Conservation (phyloP, 2,329 filamentous ascomycete species). For the Sarocladium oryzae region DNA sequence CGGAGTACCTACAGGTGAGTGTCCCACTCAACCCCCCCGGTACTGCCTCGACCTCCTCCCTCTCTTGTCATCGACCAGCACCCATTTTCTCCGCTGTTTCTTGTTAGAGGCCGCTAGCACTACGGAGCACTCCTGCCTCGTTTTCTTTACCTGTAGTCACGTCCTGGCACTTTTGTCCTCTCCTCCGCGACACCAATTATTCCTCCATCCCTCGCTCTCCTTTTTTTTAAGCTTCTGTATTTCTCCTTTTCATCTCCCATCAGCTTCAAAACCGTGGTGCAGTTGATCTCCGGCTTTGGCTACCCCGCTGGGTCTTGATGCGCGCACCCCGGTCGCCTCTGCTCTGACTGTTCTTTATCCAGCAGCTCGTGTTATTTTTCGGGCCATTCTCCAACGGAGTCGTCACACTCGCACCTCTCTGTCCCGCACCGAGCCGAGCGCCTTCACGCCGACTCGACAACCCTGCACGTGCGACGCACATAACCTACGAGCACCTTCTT, state of each 20-base stretch:
- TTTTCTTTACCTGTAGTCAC: background rate
- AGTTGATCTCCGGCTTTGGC: background rate
- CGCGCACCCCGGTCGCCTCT: background rate
- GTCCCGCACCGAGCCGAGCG: conserved; percentile 6
- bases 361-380: background rate
- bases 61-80: background rate
- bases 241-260: background rate
- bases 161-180: background rate
- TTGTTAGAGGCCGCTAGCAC: no score
- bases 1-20: background rate
- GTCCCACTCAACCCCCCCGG: background rate
- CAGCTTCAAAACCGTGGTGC: background rate
- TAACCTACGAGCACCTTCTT: background rate
- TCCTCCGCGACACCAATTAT: background rate
- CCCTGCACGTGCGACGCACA: background rate
- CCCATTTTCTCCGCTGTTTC: background rate
- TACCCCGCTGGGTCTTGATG: conserved; percentile 5
- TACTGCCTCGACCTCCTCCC: background rate
- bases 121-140: background rate
- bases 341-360: background rate
- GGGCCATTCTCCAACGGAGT: background rate
- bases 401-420: background rate
- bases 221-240: background rate
- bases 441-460: background rate
- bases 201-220: background rate